Conservation (phyloP, 2,329 filamentous ascomycete genomes). For the Fusarium secorum region DNA sequence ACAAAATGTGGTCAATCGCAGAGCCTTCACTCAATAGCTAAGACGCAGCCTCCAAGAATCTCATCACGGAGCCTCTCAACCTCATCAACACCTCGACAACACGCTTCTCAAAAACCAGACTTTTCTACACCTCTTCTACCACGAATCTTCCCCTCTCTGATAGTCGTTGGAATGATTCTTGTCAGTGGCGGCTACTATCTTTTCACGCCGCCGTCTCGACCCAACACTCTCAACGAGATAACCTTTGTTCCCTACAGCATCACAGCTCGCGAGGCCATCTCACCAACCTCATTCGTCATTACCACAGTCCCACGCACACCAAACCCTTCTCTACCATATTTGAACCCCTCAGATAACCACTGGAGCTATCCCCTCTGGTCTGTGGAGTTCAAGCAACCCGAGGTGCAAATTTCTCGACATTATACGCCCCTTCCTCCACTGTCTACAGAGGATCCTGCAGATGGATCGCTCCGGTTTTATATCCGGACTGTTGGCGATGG, state of each 20-base stretch:
- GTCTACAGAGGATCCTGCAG: constrained; percentile 40
- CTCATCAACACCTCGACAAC: neutral
- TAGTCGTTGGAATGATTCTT: constrained; percentile 37
- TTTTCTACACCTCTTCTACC: constrained; percentile 57
- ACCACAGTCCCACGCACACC: constrained; percentile 60
- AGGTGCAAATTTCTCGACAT: constrained; percentile 87
- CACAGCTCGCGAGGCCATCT: constrained; percentile 66
- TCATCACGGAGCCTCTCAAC: neutral
- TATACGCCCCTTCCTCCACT: constrained; percentile 85
- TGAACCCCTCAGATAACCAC: constrained; percentile 25
- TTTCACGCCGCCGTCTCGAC: constrained; percentile 33
- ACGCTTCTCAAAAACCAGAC: constrained; percentile 19
- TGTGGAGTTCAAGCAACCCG: constrained; percentile 92
- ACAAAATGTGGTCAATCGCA: neutral
- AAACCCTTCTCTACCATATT: constrained; percentile 42
- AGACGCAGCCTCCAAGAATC: neutral
- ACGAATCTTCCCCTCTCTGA: constrained; percentile 32
- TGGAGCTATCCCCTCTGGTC: constrained; percentile 75
- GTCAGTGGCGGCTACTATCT: constrained; percentile 41
- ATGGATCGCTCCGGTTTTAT: constrained; percentile 70
- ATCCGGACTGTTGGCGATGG: constrained; percentile 81
- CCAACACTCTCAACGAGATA: constrained; percentile 60
- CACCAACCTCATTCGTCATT: constrained; percentile 73
- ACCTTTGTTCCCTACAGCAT: constrained; percentile 74
- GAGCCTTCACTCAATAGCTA: neutral